These are phyloP conservation scores for Candida qinlingensis DNA, from an alignment of 805 yeast species.

Conservation along the genomic window DNA sequence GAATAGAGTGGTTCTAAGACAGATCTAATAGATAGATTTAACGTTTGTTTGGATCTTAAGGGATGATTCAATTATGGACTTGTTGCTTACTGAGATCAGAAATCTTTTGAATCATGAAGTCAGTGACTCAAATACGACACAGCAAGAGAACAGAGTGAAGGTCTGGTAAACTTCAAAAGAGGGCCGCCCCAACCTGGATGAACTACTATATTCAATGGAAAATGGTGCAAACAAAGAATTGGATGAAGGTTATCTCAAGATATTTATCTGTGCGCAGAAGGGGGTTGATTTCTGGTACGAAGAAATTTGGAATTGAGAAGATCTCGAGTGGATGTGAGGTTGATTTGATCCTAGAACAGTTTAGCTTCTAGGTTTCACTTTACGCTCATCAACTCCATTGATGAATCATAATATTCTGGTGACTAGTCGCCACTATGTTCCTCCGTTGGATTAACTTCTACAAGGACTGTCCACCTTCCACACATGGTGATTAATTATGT, in stretches of 20 bases:
- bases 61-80: slow-evolving; percentile 5
- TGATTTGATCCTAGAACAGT: slow-evolving; percentile 20
- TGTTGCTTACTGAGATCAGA: slow-evolving; percentile 1
- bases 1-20: too few species aligned
- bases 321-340: slow-evolving; percentile 1
- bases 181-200: slow-evolving; percentile 19
- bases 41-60: slow-evolving; percentile 22
- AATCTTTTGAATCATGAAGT: neutral
- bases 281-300: slow-evolving; percentile 20
- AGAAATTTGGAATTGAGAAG: slow-evolving; percentile 12
- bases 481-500: too few species aligned
- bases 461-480: too few species aligned
- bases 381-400: too few species aligned
- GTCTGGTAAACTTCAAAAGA: slow-evolving; percentile 17
- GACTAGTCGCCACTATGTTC: too few species aligned
- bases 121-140: too few species aligned
- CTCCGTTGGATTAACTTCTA: too few species aligned
- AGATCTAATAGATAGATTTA: too few species aligned
- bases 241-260: slow-evolving; percentile 5
- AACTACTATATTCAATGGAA: slow-evolving; percentile 9
- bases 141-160: neutral
- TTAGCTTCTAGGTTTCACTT: slow-evolving; percentile 12
- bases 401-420: too few species aligned
- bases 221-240: neutral
- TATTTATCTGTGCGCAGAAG: slow-evolving; percentile 24